phyloP scores from a whole-genome alignment of 495 filamentous ascomycete genomes.

The Neurospora tetrasperma region DNA sequence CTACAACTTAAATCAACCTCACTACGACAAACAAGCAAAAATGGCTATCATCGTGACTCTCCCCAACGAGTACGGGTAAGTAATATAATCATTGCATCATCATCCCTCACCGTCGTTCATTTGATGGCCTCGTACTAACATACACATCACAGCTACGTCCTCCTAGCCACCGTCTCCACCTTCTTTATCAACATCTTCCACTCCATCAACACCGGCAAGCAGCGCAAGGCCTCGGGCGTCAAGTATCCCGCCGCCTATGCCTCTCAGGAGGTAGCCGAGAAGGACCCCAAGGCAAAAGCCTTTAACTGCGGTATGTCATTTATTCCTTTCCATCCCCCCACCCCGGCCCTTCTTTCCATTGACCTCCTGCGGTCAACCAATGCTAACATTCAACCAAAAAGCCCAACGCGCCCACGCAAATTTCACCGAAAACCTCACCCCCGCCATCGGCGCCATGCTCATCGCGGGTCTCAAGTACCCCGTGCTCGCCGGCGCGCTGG shows the following conservation, averaged over 20 bases:
- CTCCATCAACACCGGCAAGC: constrained; percentile 26
- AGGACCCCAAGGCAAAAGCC: constrained; percentile 37
- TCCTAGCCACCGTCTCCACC: constrained; percentile 49
- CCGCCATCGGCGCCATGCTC: constrained; percentile 48
- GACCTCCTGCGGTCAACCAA: no score
- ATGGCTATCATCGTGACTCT: constrained; percentile 19
- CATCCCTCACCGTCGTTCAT: no score
- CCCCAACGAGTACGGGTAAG: constrained; percentile 36
- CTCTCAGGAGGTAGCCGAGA: constrained; percentile 44
- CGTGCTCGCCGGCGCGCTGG: constrained; percentile 37
- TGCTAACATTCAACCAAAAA: constrained; percentile 19
- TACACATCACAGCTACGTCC: constrained; percentile 40
- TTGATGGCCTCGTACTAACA: neutral
- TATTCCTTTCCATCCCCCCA: no score
- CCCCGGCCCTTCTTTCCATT: no score
- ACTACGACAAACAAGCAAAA: neutral
- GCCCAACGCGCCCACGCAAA: constrained; percentile 66
- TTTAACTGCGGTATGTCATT: constrained; percentile 39
- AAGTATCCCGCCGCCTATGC: constrained; percentile 58
- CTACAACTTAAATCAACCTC: neutral
- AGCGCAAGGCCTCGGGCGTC: constrained; percentile 47
- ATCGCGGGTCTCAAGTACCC: constrained; percentile 49
- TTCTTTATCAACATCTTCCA: constrained; percentile 49
- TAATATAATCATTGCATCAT: constrained; percentile 3
- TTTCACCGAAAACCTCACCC: constrained; percentile 55